Evolutionary conservation across 2,329 filamentous ascomycete genomes (phyloP), one percentile per base, ranked within the genome.

Genomic region (Aureobasidium sp.): DNA sequence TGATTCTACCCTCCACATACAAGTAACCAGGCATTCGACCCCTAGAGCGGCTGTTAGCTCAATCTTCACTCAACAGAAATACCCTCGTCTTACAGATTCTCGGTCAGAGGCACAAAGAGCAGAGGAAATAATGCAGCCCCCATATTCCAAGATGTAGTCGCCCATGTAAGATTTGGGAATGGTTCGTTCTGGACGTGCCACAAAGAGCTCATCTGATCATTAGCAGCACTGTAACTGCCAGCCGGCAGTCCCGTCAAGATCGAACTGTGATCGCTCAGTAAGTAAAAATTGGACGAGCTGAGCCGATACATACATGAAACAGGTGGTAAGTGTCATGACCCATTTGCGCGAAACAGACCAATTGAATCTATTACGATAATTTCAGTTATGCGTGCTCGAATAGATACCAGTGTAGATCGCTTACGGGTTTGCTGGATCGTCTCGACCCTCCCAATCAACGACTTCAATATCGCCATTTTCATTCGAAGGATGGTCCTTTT

Each of bases 181-280:
- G 59, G 53, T 20, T 70, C 69, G 48, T 78, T 71, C 51, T 69
- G 74, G 27, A 77, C 67, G 44, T 72, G 63, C 62, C 80, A 76
- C 50, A 75, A 73, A 17, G 73, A 66, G 64, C 71, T 71, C 57
- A 77, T 77, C 20, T 48, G 48, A 24, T 62, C 50, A 37, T 61
- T 57, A 13, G 37, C 67, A 26, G 62, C 34, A 17, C 66, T 65
- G 26, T 70, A 69, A 9, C 71, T 70, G 52, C 68, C 68, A 5
- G 71, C 69, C 15, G 69, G 69, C 0, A 70, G 60, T 39, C 67
- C 67, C 10, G 68, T 69, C 32, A 71, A 46, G 50, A 73, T 70
- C 29, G 68, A 69, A 46, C 69, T 71, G 17, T 12, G 27, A 36
- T 2, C 4, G 2, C 12, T 53, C 13, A 53, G 34, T 34, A 26